Base-by-base conservation (phyloP, 768 basidiomycete genomes). In the Tulasnella calospora region DNA sequence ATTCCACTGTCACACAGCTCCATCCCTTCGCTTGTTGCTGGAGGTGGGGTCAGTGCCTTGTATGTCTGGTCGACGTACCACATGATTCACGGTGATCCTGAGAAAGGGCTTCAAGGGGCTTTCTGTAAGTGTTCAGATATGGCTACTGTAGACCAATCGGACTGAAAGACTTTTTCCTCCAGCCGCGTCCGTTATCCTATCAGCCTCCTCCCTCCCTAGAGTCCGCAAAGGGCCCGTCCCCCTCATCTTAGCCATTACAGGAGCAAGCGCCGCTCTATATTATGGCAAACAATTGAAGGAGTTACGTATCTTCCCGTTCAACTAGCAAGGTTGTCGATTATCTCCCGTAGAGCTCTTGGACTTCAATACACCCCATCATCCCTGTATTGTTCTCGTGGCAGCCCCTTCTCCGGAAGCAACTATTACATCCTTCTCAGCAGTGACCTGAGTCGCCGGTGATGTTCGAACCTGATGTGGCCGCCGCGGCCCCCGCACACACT, bases 21-120 rank as follows among this genome's bases (percentile, higher is more conserved):
- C 47, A 86, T 95, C 38, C 94, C 94, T 10, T 95, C 94, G 15
- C 83, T 95, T 61, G 89, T 94, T 27, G 94, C 94, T 79, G 94
- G 94, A 57, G 88, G 93, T 72, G 19, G 15, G 12, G 93, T 95
- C 71, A 94, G 94, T 79, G 85, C 89, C 21, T 86, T 94, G 72
- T 95, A 92, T 84, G 86, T 94, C 36, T 94, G 90, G 89, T 91
- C 92, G 78, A 93, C 91, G 51, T 89, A 93, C 79, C 87, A 86
- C 82, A 92, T 95, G 80, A 90, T 90, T 79, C 92, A 88, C 82
- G 92, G 92, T 55, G 88, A 89, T 15, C 82, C 89, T 2, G 90
- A 92, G 80, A 92, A 36, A 17, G 80, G 94, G 23, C 84, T 94
- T 77, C 92, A 95, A 82, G 89, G 87, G 36, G 94, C 94, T 55